These are phyloP conservation scores for Phytophthora uliginosa DNA, from an alignment of 352 stramenopile species.

Conservation along the genomic window DNA sequence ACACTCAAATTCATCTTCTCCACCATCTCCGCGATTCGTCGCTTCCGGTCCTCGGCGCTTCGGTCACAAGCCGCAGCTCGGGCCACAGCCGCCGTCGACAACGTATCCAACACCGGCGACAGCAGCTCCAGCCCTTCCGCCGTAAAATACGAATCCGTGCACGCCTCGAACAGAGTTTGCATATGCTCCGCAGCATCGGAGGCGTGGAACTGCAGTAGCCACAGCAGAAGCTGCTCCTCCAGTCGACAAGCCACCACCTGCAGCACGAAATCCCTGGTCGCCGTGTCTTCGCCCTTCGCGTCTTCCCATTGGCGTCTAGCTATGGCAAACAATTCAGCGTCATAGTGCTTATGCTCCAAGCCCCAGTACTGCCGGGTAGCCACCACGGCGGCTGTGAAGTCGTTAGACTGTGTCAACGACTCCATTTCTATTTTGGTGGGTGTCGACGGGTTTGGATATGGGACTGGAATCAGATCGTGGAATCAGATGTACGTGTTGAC, in stretches of 20 bases:
- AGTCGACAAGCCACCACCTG: slow-evolving; percentile 35
- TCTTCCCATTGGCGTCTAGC: slow-evolving; percentile 27
- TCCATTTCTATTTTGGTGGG: slow-evolving; percentile 3
- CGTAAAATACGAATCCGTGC: slow-evolving; percentile 17
- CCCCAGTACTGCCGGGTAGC: slow-evolving; percentile 28
- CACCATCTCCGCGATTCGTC: slow-evolving; percentile 16
- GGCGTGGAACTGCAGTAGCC: slow-evolving; percentile 44
- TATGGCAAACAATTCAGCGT: slow-evolving; percentile 32
- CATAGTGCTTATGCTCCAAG: neutral
- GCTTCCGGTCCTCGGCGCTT: slow-evolving; percentile 4
- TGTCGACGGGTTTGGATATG: neutral
- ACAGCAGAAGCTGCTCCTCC: slow-evolving; percentile 40
- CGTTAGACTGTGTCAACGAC: slow-evolving; percentile 1
- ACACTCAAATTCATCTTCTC: slow-evolving; percentile 1
- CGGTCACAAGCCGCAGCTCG: slow-evolving; percentile 29
- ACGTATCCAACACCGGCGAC: slow-evolving; percentile 12
- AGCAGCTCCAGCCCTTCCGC: slow-evolving; percentile 10
- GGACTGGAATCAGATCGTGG: neutral
- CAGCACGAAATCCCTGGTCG: slow-evolving; percentile 27
- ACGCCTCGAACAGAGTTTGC: slow-evolving; percentile 17
- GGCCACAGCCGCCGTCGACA: slow-evolving; percentile 17
- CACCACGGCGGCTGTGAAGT: slow-evolving; percentile 7
- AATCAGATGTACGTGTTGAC: neutral
- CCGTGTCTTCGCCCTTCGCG: neutral
- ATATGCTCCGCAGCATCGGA: slow-evolving; percentile 40